Conservation (phyloP, 345 rosid genomes). For the Populus alba region DNA sequence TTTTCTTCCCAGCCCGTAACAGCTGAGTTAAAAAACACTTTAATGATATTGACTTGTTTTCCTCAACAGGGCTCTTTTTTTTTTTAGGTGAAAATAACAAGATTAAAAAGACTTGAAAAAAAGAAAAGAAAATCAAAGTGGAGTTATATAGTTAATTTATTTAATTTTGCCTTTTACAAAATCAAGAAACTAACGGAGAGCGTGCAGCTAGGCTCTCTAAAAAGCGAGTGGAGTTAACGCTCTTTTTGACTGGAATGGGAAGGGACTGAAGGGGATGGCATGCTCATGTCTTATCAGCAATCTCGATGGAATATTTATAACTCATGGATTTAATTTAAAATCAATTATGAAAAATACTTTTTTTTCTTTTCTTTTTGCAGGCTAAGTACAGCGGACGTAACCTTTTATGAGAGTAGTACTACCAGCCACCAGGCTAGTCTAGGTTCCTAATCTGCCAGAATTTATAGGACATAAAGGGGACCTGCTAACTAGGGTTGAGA, state of each 20-base stretch:
- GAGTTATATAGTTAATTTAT: too few relatives aligned
- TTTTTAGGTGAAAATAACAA: not conserved
- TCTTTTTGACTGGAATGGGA: conserved; percentile 5
- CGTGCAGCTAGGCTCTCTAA: too few relatives aligned
- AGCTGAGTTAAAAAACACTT: not conserved
- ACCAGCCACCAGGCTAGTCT: not conserved
- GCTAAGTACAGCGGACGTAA: not conserved
- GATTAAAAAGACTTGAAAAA: too few relatives aligned
- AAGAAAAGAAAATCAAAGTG: too few relatives aligned
- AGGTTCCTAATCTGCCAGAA: conserved; percentile 5
- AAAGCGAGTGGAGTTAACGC: not conserved
- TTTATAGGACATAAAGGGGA: not conserved
- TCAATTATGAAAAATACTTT: too few relatives aligned
- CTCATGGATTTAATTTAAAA: too few relatives aligned
- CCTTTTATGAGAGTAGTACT: not conserved
- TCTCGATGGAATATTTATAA: too few relatives aligned
- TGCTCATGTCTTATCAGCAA: not conserved
- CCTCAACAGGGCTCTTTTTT: too few relatives aligned
- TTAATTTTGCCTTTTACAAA: too few relatives aligned
- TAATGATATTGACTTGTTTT: not conserved
- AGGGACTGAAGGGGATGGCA: not conserved
- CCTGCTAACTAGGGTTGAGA: not conserved
- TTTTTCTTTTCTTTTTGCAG: too few relatives aligned
- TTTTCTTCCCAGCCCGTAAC: not conserved
- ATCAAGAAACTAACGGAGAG: too few relatives aligned